phyloP scores from a whole-genome alignment of 192 early-diverging fungal genomes.

The Pecoramyces ruminantium region DNA sequence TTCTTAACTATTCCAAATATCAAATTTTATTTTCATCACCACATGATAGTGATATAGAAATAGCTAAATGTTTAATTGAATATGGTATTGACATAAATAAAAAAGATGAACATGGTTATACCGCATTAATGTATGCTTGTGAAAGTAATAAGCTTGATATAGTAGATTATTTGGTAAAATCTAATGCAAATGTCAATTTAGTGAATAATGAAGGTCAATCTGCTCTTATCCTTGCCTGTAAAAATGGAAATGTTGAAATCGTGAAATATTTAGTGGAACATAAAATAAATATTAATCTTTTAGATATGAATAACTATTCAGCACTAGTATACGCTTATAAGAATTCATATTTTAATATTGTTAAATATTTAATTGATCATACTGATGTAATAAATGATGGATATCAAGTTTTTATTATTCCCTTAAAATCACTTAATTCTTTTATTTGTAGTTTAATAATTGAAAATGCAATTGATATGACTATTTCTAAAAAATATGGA shows the following conservation, averaged over 20 bases:
- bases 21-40: neutral
- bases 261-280: neutral
- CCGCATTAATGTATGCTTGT: neutral
- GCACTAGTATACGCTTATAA: neutral
- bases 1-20: neutral
- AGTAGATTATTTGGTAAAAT: neutral
- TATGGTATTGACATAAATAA: neutral
- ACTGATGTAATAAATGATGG: neutral
- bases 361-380: neutral
- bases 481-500: neutral
- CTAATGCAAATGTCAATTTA: neutral
- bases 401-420: neutral
- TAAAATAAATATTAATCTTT: neutral
- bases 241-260: neutral
- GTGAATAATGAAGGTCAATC: neutral
- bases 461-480: neutral
- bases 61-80: neutral
- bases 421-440: neutral
- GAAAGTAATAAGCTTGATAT: neutral
- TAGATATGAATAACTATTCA: neutral
- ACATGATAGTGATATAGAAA: neutral
- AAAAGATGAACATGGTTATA: neutral
- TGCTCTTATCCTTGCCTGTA: neutral
- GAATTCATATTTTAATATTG: neutral
- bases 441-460: neutral